phyloP scores from a whole-genome alignment of 139 green algal genomes.

The Volvox africanus region DNA sequence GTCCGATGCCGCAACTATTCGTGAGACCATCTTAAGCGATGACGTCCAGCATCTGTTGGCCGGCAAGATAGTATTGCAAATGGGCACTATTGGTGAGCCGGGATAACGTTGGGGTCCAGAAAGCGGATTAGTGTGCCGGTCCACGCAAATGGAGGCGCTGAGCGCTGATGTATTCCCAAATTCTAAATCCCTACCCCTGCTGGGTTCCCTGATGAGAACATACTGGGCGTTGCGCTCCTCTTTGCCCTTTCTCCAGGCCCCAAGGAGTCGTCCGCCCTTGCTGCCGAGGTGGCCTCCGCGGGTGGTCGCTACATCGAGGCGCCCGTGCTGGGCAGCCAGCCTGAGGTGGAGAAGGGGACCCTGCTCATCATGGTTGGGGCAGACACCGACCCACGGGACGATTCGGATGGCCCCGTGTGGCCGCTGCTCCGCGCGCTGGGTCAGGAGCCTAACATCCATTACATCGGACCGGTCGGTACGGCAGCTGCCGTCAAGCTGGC shows the following conservation, averaged over 20 bases:
- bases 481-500: constrained; percentile 37
- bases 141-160: no score
- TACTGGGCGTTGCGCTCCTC: background rate
- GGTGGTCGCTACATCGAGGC: constrained; percentile 43
- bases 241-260: constrained; percentile 1
- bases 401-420: constrained; percentile 5
- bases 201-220: no score
- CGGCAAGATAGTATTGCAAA: constrained; percentile 31
- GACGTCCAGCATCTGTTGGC: background rate
- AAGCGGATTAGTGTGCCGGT: no score
- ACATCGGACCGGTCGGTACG: constrained; percentile 37
- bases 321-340: constrained; percentile 47
- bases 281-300: background rate
- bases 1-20: constrained; percentile 20
- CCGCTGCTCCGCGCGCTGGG: constrained; percentile 32
- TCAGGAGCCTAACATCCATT: constrained; percentile 44
- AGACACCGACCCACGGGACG: constrained; percentile 22
- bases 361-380: constrained; percentile 46
- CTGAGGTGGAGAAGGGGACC: constrained; percentile 44
- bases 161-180: no score
- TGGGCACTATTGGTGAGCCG: constrained; percentile 38
- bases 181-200: no score
- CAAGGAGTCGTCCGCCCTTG: constrained; percentile 20
- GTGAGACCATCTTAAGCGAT: background rate
- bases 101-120: no score